Evolutionary conservation across 305 asterid species (phyloP), one percentile per base, ranked within the genome.

Genomic region (Galium porrigens): DNA sequence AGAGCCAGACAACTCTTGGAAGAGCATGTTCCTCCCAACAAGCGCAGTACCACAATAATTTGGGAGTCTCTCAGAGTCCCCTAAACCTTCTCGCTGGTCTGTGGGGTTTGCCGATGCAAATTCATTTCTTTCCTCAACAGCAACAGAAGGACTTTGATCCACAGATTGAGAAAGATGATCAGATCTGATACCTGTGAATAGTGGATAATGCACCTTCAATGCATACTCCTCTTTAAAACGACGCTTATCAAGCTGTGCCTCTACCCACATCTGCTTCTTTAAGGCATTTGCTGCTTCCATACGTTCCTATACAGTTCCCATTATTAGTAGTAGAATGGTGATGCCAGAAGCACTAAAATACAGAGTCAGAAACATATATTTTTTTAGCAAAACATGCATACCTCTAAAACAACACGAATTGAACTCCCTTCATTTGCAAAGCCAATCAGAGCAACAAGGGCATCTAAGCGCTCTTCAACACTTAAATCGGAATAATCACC

Each of bases 201-300:
- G 77, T 62, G 83, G 74, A 63, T 65, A 63, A 29, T 79, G 88
- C 64, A 74, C 58, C 82, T 77, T 87, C 57, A 79, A 56, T 58
- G 77, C 60, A 68, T 72, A 71, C 65, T 87, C 95, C 67, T 87
- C 97, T 79, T 84, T 90, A 68, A 83, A 64, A 37, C 97, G 95
- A 7, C 97, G 89, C 76, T 82, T 90, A 75, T 90, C 97, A 61
- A 87, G 85, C 74, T 84, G 94, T 6, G 89, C 95, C 75, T 87
- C 95, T 0, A 92, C 90, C 95, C 95, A 90, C 84, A 90, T 84
- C 77, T 89, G 97, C 81, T 89, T 89, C 84, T 87, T 89, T 76
- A 89, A 73, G 61, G 95, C 87, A 80, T 79, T 85, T 55, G 95
- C 97, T 30, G 95, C 88, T 80, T 90, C 97, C 73, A 87, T 69